These are phyloP conservation scores for Aspergillus taichungensis DNA, from an alignment of 495 filamentous ascomycete genomes.

Conservation along the genomic window DNA sequence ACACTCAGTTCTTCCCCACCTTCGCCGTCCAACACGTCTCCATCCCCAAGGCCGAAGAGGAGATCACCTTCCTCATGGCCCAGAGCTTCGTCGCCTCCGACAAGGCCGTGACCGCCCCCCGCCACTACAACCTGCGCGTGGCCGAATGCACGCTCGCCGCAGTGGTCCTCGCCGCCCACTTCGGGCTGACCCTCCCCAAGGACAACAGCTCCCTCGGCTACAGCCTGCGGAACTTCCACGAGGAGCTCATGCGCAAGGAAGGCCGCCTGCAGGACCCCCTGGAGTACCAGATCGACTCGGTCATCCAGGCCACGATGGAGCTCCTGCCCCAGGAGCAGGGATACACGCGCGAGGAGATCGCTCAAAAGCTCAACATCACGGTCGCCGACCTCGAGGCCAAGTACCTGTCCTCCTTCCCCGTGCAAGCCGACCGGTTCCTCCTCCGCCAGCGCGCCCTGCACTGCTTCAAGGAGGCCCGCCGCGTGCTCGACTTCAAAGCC, in stretches of 20 bases:
- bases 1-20: constrained; percentile 81
- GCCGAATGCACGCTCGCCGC: constrained; percentile 92
- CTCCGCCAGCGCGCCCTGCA: constrained; percentile 80
- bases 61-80: constrained; percentile 85
- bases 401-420: constrained; percentile 77
- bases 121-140: constrained; percentile 93
- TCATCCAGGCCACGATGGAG: constrained; percentile 54
- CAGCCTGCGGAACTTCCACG: constrained; percentile 78
- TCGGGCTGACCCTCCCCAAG: constrained; percentile 56
- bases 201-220: constrained; percentile 80
- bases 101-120: constrained; percentile 86
- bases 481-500: constrained; percentile 73
- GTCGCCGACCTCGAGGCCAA: constrained; percentile 60
- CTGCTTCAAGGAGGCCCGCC: constrained; percentile 80
- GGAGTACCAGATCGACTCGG: constrained; percentile 57
- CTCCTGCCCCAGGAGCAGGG: constrained; percentile 65
- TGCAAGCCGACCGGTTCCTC: constrained; percentile 80
- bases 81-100: constrained; percentile 89
- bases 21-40: constrained; percentile 66
- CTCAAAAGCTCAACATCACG: constrained; percentile 57
- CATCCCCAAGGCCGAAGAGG: constrained; percentile 76
- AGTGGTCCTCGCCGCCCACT: constrained; percentile 55
- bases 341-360: constrained; percentile 83
- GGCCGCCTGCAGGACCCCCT: constrained; percentile 46
- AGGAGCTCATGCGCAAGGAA: constrained; percentile 61